Conservation (phyloP, 1,284 basidiomycete species). For the Sphagnurus paluster region DNA sequence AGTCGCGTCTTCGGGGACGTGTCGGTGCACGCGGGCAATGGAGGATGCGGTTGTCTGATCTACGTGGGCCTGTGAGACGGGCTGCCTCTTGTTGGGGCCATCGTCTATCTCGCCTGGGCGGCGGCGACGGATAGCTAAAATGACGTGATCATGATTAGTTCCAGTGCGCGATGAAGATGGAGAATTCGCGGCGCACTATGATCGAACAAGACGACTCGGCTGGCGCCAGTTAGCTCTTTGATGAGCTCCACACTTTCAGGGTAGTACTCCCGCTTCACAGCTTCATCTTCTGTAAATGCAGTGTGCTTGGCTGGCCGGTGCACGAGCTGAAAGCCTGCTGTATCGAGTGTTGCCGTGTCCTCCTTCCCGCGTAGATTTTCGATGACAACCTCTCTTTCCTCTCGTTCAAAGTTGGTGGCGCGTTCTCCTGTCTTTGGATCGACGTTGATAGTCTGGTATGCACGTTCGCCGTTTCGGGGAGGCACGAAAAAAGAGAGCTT, state of each 20-base stretch:
- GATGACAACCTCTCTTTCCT: constrained; percentile 37
- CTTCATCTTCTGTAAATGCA: constrained; percentile 45
- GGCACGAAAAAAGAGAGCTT: constrained; percentile 25
- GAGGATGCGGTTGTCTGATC: constrained; percentile 57
- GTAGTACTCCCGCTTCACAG: constrained; percentile 55
- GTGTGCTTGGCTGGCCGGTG: constrained; percentile 42
- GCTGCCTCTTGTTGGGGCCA: constrained; percentile 40
- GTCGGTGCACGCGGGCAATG: constrained; percentile 52
- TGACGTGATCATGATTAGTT: too few species aligned
- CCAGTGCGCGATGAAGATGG: too few species aligned
- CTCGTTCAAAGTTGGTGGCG: constrained; percentile 22
- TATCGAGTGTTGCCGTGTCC: constrained; percentile 47
- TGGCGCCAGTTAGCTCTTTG: constrained; percentile 62
- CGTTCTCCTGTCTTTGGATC: constrained; percentile 30
- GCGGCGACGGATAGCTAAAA: constrained; percentile 39
- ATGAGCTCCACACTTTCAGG: constrained; percentile 58
- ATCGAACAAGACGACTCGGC: constrained; percentile 58
- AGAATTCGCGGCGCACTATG: constrained; percentile 47
- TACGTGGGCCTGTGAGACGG: constrained; percentile 50
- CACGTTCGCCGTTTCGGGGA: constrained; percentile 28
- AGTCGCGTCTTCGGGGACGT: constrained; percentile 48
- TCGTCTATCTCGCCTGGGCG: constrained; percentile 37
- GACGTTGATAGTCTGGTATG: constrained; percentile 27
- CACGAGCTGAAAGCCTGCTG: constrained; percentile 55
- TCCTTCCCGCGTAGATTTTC: constrained; percentile 63